A percentile compares a stretch with the other conserved stretches of the same genome.
These are phyloP conservation scores for Sugiyamaella valdiviana DNA, from an alignment of 805 yeast species.

Conservation along the genomic window DNA sequence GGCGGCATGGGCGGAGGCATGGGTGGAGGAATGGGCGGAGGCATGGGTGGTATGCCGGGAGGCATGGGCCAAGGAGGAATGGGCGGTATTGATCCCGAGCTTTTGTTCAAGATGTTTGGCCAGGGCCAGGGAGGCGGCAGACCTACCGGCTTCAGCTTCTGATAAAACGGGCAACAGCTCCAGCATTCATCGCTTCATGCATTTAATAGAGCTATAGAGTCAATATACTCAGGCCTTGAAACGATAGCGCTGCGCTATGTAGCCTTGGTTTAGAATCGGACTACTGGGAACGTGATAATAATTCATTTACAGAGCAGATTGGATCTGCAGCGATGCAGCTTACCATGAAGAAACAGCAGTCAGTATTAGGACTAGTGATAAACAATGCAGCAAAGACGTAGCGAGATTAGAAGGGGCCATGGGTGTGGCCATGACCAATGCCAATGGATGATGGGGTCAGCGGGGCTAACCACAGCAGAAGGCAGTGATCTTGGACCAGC, in stretches of 20 bases:
- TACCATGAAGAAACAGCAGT: not conserved
- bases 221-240: too few species aligned
- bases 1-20: conserved; percentile 70
- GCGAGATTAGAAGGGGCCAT: not conserved
- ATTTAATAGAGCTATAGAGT: too few species aligned
- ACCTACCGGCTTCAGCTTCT: conserved; percentile 5
- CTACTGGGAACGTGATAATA: too few species aligned
- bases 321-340: too few species aligned
- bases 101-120: conserved; percentile 38
- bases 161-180: not conserved
- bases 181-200: not conserved
- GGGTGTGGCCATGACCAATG: not conserved
- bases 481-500: conserved; percentile 28
- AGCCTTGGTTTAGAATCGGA: too few species aligned
- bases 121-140: conserved; percentile 20
- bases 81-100: conserved; percentile 32
- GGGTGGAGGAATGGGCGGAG: conserved; percentile 48
- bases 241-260: too few species aligned
- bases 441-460: not conserved
- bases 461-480: conserved; percentile 30
- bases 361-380: not conserved
- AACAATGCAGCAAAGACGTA: not conserved
- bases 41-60: conserved; percentile 62
- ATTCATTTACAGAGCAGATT: too few species aligned
- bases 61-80: conserved; percentile 33